Evolutionary conservation across 1,284 basidiomycete species (phyloP).

Genomic region (Papiliotrema flavescens): DNA sequence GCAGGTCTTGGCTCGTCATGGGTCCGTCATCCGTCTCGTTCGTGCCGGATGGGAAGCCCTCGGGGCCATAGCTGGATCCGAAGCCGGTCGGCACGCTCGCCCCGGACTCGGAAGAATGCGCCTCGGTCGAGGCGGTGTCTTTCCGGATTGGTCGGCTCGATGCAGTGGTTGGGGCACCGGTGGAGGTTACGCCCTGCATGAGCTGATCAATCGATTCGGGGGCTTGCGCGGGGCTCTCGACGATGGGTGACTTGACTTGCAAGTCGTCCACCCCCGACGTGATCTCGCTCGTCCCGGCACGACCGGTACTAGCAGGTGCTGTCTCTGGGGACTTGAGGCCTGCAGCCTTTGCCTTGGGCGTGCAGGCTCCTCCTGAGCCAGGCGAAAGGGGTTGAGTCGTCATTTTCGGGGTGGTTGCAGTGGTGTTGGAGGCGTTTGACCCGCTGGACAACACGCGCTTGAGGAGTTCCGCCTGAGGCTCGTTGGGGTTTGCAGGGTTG

Average conservation of each 20-base stretch:
- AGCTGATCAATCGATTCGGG: no score
- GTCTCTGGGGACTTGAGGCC: constrained; percentile 3
- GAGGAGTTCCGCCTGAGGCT: constrained; percentile 14
- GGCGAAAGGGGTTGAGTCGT: constrained; percentile 20
- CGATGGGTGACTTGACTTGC: constrained; percentile 2
- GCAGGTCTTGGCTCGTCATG: constrained; percentile 12
- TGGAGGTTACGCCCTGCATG: no score
- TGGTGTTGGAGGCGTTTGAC: constrained; percentile 10
- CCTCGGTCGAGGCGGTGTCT: constrained; percentile 36
- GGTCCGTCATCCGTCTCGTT: constrained; percentile 6
- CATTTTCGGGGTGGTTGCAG: constrained; percentile 7
- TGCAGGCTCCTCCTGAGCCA: constrained; percentile 22
- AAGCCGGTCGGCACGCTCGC: constrained; percentile 20
- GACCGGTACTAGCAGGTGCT: background rate
- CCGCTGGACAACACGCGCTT: constrained; percentile 23
- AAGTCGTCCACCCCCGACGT: constrained; percentile 13
- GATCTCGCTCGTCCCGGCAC: constrained; percentile 9
- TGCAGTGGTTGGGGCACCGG: background rate
- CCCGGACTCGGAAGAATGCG: constrained; percentile 15
- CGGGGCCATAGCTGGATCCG: constrained; percentile 42
- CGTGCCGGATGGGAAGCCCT: constrained; percentile 34
- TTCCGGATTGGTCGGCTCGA: constrained; percentile 10
- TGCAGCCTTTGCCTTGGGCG: constrained; percentile 20
- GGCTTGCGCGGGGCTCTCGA: background rate
- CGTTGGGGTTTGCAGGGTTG: background rate